Percentiles rank a stretch among this genome's conserved stretches.
Conservation (phyloP, 768 basidiomycete genomes). For the Boletus bicolor region DNA sequence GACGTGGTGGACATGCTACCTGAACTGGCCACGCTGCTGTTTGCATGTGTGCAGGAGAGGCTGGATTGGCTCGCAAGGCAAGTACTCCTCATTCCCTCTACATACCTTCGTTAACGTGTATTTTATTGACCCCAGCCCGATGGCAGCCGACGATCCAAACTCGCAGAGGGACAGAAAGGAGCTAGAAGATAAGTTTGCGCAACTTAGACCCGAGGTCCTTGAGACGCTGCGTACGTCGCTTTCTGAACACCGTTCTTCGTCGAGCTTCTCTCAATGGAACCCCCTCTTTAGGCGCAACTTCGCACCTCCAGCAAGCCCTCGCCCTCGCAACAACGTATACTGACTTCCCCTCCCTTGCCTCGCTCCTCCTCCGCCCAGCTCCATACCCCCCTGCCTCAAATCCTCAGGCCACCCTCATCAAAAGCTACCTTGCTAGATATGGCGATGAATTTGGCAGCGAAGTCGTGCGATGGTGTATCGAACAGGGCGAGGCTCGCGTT, state of each 20-base stretch:
- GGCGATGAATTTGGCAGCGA: conserved; percentile 83
- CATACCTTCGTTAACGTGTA: not conserved
- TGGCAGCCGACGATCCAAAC: conserved; percentile 45
- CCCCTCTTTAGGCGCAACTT: conserved; percentile 53
- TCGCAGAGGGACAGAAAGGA: conserved; percentile 54
- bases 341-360: conserved; percentile 83
- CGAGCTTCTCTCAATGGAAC: not conserved
- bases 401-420: conserved; percentile 58
- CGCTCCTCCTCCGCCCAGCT: conserved; percentile 69
- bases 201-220: conserved; percentile 72
- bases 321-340: conserved; percentile 80
- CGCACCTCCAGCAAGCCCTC: conserved; percentile 69
- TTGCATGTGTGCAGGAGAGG: conserved; percentile 65
- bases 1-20: conserved; percentile 58
- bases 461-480: conserved; percentile 91
- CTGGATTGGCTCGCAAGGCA: conserved; percentile 67
- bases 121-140: conserved; percentile 34
- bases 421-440: conserved; percentile 72
- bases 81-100: conserved; percentile 1
- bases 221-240: conserved; percentile 71
- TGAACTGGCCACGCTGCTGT: conserved; percentile 58
- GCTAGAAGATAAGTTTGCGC: conserved; percentile 63
- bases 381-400: conserved; percentile 65
- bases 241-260: not conserved
- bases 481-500: conserved; percentile 79